Conservation (phyloP, 805 yeast genomes). For the Metschnikowia colocasiae region DNA sequence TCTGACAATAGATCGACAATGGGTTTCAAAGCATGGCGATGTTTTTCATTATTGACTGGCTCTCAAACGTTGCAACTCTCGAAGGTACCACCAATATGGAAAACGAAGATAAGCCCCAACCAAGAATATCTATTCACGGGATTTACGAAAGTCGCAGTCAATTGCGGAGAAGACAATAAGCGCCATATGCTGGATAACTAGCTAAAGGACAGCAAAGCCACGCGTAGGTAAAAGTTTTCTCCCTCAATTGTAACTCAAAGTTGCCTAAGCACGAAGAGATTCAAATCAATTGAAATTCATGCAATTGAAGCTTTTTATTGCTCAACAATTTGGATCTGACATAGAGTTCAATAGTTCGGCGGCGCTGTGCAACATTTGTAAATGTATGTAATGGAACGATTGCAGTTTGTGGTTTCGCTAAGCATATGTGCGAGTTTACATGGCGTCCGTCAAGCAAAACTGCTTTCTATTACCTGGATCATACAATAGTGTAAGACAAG, state of each 20-base stretch:
- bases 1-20: neutral
- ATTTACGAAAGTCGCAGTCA: neutral
- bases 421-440: neutral
- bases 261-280: neutral
- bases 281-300: neutral
- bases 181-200: neutral
- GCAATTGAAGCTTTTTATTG: constrained; percentile 2
- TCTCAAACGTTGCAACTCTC: neutral
- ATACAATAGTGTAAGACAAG: neutral
- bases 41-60: neutral
- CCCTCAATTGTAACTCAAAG: neutral
- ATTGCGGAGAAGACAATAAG: neutral
- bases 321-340: neutral
- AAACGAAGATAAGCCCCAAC: neutral
- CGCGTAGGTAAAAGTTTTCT: neutral
- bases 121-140: neutral
- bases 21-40: neutral
- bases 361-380: neutral
- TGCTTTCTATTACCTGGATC: neutral
- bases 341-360: neutral
- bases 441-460: neutral
- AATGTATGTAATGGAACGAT: neutral
- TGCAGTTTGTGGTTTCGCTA: neutral
- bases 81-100: neutral
- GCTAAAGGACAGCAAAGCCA: constrained; percentile 2